Conservation (phyloP, 345 rosid species). For the Hevea brasiliensis region DNA sequence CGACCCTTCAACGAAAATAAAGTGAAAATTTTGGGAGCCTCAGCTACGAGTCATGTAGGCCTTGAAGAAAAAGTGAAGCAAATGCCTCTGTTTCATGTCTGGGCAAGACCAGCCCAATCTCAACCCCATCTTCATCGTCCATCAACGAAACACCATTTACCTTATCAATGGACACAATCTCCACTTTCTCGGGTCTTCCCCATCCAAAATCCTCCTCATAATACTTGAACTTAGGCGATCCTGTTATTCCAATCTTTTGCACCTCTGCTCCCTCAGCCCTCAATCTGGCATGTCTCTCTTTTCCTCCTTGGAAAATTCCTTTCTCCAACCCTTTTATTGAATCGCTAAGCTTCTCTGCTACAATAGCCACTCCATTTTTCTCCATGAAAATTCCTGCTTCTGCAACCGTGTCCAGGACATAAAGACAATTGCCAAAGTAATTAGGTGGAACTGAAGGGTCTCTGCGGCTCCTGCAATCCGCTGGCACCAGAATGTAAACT, state of each 20-base stretch:
- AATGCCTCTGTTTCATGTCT: constrained; percentile 27
- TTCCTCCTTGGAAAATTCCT: not conserved
- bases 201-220: constrained; percentile 20
- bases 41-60: too few species aligned
- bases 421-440: constrained; percentile 3
- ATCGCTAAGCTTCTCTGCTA: not conserved
- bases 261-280: not conserved
- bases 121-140: constrained; percentile 27
- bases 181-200: constrained; percentile 31
- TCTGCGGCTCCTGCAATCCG: not conserved
- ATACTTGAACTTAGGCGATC: not conserved
- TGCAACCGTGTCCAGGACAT: too few species aligned
- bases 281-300: not conserved
- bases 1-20: too few species aligned
- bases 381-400: not conserved
- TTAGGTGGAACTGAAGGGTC: constrained; percentile 4
- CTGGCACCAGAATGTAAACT: not conserved
- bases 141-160: constrained; percentile 20
- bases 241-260: not conserved
- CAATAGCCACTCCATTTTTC: not conserved
- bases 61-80: constrained; percentile 1
- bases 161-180: constrained; percentile 24
- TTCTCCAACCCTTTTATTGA: not conserved
- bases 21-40: too few species aligned
- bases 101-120: constrained; percentile 29